phyloP scores from a whole-genome alignment of 495 filamentous ascomycete genomes.

The Pseudevernia furfuracea region DNA sequence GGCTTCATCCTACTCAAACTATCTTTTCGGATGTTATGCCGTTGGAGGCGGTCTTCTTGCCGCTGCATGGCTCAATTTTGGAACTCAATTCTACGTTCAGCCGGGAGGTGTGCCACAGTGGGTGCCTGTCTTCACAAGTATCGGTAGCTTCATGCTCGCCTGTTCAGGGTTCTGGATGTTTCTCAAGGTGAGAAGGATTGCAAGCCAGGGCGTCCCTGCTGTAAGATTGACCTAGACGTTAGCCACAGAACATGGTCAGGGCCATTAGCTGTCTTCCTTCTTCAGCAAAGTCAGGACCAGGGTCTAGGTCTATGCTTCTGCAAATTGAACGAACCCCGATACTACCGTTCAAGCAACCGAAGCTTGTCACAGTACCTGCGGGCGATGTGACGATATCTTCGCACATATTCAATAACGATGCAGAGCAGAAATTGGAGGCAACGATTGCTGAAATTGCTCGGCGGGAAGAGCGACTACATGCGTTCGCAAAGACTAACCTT shows the following conservation, averaged over 20 bases:
- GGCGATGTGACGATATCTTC: constrained; percentile 37
- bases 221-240: not conserved
- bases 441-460: constrained; percentile 6
- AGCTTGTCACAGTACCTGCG: constrained; percentile 34
- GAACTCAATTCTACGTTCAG: constrained; percentile 7
- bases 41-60: constrained; percentile 16
- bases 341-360: constrained; percentile 38
- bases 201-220: not conserved
- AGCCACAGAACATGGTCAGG: constrained; percentile 26
- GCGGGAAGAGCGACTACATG: constrained; percentile 11
- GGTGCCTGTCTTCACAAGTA: constrained; percentile 11
- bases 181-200: constrained; percentile 14
- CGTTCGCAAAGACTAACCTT: constrained; percentile 27
- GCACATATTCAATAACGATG: constrained; percentile 28
- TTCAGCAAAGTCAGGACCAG: not conserved
- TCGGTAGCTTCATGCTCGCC: constrained; percentile 19
- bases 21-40: constrained; percentile 22
- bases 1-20: constrained; percentile 17
- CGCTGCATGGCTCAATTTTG: constrained; percentile 14
- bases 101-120: constrained; percentile 11
- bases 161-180: constrained; percentile 16
- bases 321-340: constrained; percentile 28
- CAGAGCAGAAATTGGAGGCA: constrained; percentile 24
- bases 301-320: constrained; percentile 14
- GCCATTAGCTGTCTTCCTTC: constrained; percentile 22